Evolutionary conservation across 805 yeast species (phyloP).

Genomic region (Blastobotrys americana): DNA sequence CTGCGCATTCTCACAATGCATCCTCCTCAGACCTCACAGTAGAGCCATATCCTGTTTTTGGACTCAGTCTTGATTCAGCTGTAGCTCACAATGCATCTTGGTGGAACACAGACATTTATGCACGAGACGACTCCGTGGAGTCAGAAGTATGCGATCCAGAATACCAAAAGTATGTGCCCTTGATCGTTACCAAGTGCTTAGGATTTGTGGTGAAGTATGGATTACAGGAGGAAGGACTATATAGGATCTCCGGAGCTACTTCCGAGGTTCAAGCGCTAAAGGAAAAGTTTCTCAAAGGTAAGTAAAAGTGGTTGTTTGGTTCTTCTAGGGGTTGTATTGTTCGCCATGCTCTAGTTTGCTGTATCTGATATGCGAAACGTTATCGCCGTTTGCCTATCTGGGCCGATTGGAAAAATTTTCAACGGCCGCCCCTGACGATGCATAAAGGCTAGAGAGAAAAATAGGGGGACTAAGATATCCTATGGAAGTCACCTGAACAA

Average conservation of each 20-base stretch:
- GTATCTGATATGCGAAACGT: no score
- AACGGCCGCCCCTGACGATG: no score
- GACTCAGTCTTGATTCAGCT: constrained; percentile 17
- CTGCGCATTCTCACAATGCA: not conserved
- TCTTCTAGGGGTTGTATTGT: no score
- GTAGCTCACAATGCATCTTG: constrained; percentile 8
- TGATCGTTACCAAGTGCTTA: constrained; percentile 15
- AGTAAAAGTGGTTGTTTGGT: constrained; percentile 1
- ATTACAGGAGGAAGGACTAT: constrained; percentile 28
- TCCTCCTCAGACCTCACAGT: not conserved
- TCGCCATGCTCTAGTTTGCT: no score
- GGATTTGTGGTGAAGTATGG: constrained; percentile 21
- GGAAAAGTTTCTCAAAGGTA: constrained; percentile 16
- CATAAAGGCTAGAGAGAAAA: no score
- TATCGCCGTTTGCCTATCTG: no score
- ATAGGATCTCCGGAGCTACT: constrained; percentile 26
- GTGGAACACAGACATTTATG: constrained; percentile 7
- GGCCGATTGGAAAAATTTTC: no score
- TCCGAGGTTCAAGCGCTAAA: constrained; percentile 20
- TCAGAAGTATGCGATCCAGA: constrained; percentile 10
- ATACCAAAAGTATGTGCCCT: constrained; percentile 14
- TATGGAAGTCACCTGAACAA: no score
- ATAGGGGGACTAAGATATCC: no score
- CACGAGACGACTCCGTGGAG: constrained; percentile 6
- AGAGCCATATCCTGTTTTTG: constrained; percentile 14